Evolutionary conservation across 148 eudicot genomes (phyloP).

Genomic region (Cornus florida): DNA sequence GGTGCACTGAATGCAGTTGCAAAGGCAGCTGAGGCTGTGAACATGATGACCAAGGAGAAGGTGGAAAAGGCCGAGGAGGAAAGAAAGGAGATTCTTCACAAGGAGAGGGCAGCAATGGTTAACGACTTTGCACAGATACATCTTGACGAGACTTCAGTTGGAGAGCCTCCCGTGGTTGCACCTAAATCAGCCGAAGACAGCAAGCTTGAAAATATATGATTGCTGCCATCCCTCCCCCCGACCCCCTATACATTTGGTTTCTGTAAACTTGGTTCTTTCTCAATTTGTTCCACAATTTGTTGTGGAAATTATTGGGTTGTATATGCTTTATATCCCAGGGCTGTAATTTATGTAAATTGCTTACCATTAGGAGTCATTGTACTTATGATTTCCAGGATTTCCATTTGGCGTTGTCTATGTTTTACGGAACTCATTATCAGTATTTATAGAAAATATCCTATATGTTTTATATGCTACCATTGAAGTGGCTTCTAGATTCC

Average conservation of each 20-base stretch:
- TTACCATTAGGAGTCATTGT: background rate
- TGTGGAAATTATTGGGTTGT: background rate
- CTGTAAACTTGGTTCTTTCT: background rate
- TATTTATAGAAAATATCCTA: no score
- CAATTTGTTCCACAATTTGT: background rate
- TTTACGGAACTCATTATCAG: background rate
- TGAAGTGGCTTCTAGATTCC: background rate
- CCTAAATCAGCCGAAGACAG: slow-evolving; percentile 1
- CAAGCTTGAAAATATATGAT: background rate
- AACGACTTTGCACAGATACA: background rate
- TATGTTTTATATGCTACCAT: background rate
- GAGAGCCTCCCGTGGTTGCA: slow-evolving; percentile 8
- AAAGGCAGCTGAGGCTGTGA: slow-evolving; percentile 47
- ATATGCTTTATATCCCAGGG: background rate
- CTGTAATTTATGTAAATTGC: background rate
- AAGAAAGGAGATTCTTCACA: slow-evolving; percentile 25
- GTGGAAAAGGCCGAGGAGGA: slow-evolving; percentile 49
- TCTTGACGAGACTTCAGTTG: slow-evolving; percentile 6
- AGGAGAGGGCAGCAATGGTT: slow-evolving; percentile 14
- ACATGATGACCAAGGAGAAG: slow-evolving; percentile 48
- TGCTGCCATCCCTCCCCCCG: background rate
- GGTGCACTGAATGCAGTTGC: slow-evolving; percentile 32
- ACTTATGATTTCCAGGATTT: background rate
- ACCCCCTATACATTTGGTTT: background rate
- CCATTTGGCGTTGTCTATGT: background rate